Base-by-base conservation (phyloP, 352 stramenopile species). In the Phytophthora pistaciae region DNA sequence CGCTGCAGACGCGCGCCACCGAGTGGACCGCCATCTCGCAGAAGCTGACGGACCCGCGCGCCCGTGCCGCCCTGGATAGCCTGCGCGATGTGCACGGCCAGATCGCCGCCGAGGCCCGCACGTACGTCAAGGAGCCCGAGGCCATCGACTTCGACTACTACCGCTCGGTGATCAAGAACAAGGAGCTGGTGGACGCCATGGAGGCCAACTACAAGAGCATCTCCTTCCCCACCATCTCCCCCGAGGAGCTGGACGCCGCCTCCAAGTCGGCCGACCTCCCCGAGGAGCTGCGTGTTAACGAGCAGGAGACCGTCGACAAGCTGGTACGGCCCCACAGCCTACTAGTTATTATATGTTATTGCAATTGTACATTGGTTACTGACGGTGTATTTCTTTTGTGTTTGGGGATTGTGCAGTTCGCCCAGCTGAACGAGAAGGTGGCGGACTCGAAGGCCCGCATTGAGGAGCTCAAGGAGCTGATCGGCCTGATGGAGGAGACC, bases 191-290 rank as follows among this genome's bases (percentile, higher is more conserved):
- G 59, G 85, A 95, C 72, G 85, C 82, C 42, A 84, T 95, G 68
- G 88, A 95, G 80, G 69, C 85, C 58, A 95, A 94, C 78, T 96
- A 96, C 84, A 92, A 91, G 75, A 94, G 67, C 81, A 93, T 96
- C 67, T 75, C 77, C 46, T 96, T 92, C 82, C 88, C 88, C 18
- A 88, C 74, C 48, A 96, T 96, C 81, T 80, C 84, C 64, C 82
- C 87, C 16, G 84, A 82, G 33, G 85, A 96, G 61, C 71, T 93
- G 68, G 86, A 95, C 66, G 84, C 63, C 46, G 72, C 82, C 53
- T 44, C 73, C 40, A 66, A 77, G 75, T 89, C 68, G 64, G 57
- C 64, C 10, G 80, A 90, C 4, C 67, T 82, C 21, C 79, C 82
- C 8, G 84, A 85, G 36, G 82, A 87, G 50, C 67, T 90, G 23